phyloP scores from a whole-genome alignment of 2,329 filamentous ascomycete species.

The Microsporum canis region DNA sequence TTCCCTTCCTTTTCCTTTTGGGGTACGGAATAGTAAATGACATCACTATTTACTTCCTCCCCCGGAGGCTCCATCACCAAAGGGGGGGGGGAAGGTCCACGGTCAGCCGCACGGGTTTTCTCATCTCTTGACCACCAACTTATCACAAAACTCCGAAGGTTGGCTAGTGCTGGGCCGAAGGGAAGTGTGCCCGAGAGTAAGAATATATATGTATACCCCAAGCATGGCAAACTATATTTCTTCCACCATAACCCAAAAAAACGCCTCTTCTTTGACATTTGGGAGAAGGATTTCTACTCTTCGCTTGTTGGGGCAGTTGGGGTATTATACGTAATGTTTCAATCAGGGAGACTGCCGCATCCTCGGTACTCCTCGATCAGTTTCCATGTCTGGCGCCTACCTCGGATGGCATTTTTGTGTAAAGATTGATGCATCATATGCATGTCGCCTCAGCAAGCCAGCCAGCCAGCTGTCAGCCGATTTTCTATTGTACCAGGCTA shows the following conservation, averaged over 20 bases:
- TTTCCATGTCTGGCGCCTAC: not conserved
- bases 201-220: not conserved
- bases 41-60: too few species aligned
- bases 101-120: not conserved
- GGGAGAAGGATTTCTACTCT: not conserved
- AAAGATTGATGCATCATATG: too few species aligned
- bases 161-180: not conserved
- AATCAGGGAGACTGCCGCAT: not conserved
- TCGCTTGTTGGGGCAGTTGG: not conserved
- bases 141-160: not conserved
- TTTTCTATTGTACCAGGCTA: too few species aligned
- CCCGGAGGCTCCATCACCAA: not conserved
- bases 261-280: not conserved
- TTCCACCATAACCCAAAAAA: not conserved
- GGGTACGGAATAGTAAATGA: not conserved
- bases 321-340: not conserved
- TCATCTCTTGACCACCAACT: not conserved
- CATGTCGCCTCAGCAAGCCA: not conserved
- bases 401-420: not conserved
- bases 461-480: too few species aligned
- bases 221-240: not conserved
- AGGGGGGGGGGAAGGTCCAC: not conserved
- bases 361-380: not conserved
- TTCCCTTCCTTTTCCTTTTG: not conserved
- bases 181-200: not conserved